Base-by-base conservation (phyloP, 108 stramenopile species). In the Pseudonitzschia pungens region DNA sequence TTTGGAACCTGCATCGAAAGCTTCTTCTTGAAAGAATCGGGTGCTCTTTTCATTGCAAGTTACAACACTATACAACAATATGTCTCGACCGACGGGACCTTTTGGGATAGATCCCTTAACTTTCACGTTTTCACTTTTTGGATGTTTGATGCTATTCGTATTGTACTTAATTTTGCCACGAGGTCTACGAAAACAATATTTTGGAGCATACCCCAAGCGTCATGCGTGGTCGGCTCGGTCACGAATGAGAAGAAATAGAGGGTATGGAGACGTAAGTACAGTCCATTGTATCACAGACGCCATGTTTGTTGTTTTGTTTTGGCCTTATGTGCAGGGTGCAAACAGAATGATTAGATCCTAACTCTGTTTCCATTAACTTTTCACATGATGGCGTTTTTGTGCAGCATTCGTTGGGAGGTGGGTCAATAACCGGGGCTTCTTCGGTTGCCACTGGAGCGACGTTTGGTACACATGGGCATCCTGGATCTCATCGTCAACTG, bases 151-250 rank as follows among this genome's bases (percentile, higher is more conserved):
- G 36, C 65, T 85, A 22, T 93, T 89, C 82, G 87, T 93, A 3
- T 32, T 89, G 41, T 93, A 93, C 72, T 75, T 93, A 4, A 45
- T 90, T 20, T 41, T 93, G 56, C 92, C 92, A 2, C 63, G 87
- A 51, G 92, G 84, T 27, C 27, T 87, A 2, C 86, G 92, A 26
- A 87, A 89, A 29, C 77, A 84, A 55, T 89, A 90, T 67, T 93
- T 90, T 75, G 89, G 87, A n/a, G 83, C 88, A 9, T 93, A 93
- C 69, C 92, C 92, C 18, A 89, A 89, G 68, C 83, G 92, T 54
- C 90, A 90, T 71, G 92, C 92, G 18, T 93, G 92, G 92, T 89
- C 87, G 41, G 87, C 89, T 11, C 65, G 92, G 69, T 71, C 69
- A 41, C 66, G 88, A 62, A 70, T 68, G 31, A 76, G 76, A 58